Percentiles rank a stretch among this genome's conserved stretches.
Conservation (phyloP, 768 basidiomycete genomes). For the Pisolithus sp. region DNA sequence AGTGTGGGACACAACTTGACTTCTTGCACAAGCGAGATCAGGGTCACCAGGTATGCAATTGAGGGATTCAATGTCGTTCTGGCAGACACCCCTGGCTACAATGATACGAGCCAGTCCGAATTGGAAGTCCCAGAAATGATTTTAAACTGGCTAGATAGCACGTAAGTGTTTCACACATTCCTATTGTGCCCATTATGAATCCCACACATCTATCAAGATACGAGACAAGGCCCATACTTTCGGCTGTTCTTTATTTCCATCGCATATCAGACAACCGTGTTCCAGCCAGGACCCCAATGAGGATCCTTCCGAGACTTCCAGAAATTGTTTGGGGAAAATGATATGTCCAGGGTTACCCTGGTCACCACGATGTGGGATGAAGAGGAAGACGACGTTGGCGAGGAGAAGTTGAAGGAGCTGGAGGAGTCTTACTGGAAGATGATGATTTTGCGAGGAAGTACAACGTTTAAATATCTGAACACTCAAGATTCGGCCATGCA, state of each 20-base stretch:
- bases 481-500: slow-evolving; percentile 6
- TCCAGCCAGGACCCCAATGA: slow-evolving; percentile 23
- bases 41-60: too few relatives aligned
- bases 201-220: slow-evolving; percentile 5
- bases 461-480: slow-evolving; percentile 1
- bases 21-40: too few relatives aligned
- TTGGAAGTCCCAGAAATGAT: too few relatives aligned
- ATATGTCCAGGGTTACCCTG: slow-evolving; percentile 30
- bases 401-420: slow-evolving; percentile 11
- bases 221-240: slow-evolving; percentile 11
- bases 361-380: slow-evolving; percentile 9
- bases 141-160: too few relatives aligned
- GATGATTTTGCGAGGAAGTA: slow-evolving; percentile 8
- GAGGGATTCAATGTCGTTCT: too few relatives aligned
- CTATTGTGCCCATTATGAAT: too few relatives aligned
- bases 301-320: slow-evolving; percentile 29
- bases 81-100: too few relatives aligned
- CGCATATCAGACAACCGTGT: slow-evolving; percentile 35
- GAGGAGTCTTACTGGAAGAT: background rate
- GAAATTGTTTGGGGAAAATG: slow-evolving; percentile 21
- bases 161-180: too few relatives aligned
- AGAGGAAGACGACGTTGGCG: slow-evolving; percentile 14
- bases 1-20: too few relatives aligned
- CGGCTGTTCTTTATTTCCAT: slow-evolving; percentile 35
- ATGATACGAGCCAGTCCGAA: too few relatives aligned